Conservation (phyloP, 1,139 yeast species). For the Scheffersomyces titani region DNA sequence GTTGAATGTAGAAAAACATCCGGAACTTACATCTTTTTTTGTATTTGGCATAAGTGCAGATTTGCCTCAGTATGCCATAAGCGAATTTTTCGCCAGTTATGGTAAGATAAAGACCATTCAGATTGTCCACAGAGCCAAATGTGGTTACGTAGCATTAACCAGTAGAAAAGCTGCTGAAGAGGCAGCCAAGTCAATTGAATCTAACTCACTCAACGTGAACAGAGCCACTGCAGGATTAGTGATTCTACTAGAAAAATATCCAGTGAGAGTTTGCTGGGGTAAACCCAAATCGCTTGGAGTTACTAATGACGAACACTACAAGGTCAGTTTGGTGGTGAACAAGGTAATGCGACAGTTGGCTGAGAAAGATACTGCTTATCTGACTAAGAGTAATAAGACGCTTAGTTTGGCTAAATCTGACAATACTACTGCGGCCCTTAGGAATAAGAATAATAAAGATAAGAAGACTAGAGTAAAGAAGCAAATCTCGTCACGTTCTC, state of each 20-base stretch:
- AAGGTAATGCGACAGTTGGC: conserved; percentile 61
- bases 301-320: conserved; percentile 48
- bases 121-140: conserved; percentile 61
- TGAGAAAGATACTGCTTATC: conserved; percentile 31
- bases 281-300: conserved; percentile 52
- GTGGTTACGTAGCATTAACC: conserved; percentile 63
- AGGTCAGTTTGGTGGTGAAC: conserved; percentile 54
- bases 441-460: background rate
- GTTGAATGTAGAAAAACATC: conserved; percentile 45
- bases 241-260: conserved; percentile 34
- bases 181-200: conserved; percentile 43
- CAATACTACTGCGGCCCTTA: background rate
- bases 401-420: background rate
- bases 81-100: conserved; percentile 45
- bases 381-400: background rate
- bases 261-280: conserved; percentile 70
- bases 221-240: conserved; percentile 36
- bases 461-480: background rate
- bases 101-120: conserved; percentile 53
- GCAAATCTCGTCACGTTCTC: background rate
- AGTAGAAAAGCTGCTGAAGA: conserved; percentile 54
- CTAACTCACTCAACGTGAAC: conserved; percentile 29
- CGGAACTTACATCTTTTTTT: conserved; percentile 54
- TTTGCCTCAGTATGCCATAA: conserved; percentile 62
- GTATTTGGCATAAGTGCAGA: conserved; percentile 70